phyloP scores from a whole-genome alignment of 2,329 filamentous ascomycete species.

The Truncatella angustata region DNA sequence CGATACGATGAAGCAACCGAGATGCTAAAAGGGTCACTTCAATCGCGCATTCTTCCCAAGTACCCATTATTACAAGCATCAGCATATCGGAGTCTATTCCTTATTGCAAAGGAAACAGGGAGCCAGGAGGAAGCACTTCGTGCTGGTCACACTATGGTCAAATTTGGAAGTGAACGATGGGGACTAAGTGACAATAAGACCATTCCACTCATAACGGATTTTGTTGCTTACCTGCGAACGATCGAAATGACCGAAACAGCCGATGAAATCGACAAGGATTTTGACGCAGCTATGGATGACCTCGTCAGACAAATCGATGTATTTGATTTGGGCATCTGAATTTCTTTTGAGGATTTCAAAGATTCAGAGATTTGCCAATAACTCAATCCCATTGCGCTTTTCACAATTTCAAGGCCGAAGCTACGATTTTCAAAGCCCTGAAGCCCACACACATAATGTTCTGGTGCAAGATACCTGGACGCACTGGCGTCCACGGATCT shows the following conservation, averaged over 20 bases:
- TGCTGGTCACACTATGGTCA: background rate
- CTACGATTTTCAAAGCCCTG: too few relatives aligned
- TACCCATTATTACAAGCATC: constrained; percentile 1
- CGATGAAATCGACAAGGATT: background rate
- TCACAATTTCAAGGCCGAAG: too few relatives aligned
- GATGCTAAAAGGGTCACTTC: background rate
- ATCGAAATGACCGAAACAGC: background rate
- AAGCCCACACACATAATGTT: too few relatives aligned
- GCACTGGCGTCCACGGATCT: too few relatives aligned
- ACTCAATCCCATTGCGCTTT: too few relatives aligned
- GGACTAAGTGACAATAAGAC: background rate
- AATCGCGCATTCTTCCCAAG: background rate
- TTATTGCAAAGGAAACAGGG: background rate
- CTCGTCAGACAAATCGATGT: background rate
- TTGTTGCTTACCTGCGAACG: background rate
- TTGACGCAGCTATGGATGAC: background rate
- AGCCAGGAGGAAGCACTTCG: background rate
- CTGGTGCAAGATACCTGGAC: too few relatives aligned
- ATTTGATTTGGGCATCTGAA: background rate
- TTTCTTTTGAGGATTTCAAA: background rate
- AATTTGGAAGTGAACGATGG: background rate
- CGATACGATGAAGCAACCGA: background rate
- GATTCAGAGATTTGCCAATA: too few relatives aligned
- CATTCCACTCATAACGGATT: background rate
- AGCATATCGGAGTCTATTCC: background rate